phyloP scores from a whole-genome alignment of 2,329 filamentous ascomycete species.

The Thielaviopsis euricoi region DNA sequence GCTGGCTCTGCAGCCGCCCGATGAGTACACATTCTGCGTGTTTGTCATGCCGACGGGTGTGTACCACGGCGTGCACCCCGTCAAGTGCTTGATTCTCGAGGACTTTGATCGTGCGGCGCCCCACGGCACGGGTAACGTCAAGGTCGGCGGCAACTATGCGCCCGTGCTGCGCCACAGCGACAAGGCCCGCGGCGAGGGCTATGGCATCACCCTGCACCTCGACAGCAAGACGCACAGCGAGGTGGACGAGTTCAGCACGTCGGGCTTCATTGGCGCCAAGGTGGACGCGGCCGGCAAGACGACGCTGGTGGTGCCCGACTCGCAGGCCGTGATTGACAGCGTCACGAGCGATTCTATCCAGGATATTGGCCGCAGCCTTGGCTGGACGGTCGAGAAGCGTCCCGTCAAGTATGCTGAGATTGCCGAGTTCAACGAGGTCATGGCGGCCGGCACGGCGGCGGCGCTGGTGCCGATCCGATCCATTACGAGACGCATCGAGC shows the following conservation, averaged over 20 bases:
- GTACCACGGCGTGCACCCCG: conserved; percentile 78
- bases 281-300: conserved; percentile 46
- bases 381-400: conserved; percentile 70
- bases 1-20: conserved; percentile 68
- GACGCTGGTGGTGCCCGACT: conserved; percentile 57
- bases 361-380: conserved; percentile 58
- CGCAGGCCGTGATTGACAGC: conserved; percentile 70
- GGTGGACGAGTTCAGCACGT: conserved; percentile 92
- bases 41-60: conserved; percentile 86
- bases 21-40: conserved; percentile 83
- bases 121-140: conserved; percentile 77
- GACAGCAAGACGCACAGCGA: conserved; percentile 72
- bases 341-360: conserved; percentile 69
- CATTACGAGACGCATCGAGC: conserved; percentile 50
- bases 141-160: conserved; percentile 91
- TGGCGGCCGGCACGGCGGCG: conserved; percentile 84
- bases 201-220: conserved; percentile 85
- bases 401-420: conserved; percentile 49
- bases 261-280: conserved; percentile 72
- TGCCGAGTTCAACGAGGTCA: conserved; percentile 48
- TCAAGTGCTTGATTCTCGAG: conserved; percentile 77
- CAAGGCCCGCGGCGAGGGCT: conserved; percentile 60
- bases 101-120: conserved; percentile 91
- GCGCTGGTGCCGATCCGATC: conserved; percentile 82
- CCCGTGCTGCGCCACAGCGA: conserved; percentile 82